Percentiles rank a stretch among this genome's conserved stretches.
These are phyloP conservation scores for Aspergillus niger DNA, from an alignment of 2,329 filamentous ascomycete species.

Conservation along the genomic window DNA sequence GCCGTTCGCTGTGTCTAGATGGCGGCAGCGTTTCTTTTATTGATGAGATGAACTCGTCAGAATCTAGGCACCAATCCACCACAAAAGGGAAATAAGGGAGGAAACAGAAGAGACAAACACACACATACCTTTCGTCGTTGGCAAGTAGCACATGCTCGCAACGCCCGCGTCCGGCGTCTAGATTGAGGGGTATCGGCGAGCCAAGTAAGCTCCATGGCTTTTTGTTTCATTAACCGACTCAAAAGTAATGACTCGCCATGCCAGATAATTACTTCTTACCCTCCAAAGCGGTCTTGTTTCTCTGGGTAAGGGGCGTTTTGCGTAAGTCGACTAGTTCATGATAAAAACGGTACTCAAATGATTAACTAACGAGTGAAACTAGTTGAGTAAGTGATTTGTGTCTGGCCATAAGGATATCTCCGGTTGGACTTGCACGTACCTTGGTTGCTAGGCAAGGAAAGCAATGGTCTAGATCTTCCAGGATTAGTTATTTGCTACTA, in stretches of 20 bases:
- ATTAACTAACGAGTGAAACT: too few species aligned
- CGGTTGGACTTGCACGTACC: not conserved
- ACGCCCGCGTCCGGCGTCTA: constrained; percentile 33
- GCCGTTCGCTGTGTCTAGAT: constrained; percentile 22
- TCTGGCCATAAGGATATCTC: too few species aligned
- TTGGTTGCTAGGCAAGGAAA: not conserved
- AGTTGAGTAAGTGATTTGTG: too few species aligned
- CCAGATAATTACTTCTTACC: too few species aligned
- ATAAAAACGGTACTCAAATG: too few species aligned
- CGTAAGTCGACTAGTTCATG: too few species aligned
- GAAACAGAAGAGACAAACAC: not conserved
- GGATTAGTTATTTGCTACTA: not conserved
- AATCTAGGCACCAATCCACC: not conserved
- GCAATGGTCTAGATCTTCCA: not conserved
- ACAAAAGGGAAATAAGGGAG: not conserved
- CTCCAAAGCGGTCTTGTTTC: too few species aligned
- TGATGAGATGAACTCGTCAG: not conserved
- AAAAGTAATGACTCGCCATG: not conserved
- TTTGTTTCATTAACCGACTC: not conserved
- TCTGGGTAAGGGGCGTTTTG: too few species aligned
- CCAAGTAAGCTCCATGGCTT: constrained; percentile 38
- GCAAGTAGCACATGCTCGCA: constrained; percentile 35
- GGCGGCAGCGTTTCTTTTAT: constrained; percentile 37
- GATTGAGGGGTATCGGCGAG: constrained; percentile 38
- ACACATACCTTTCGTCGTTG: constrained; percentile 35